phyloP scores from a whole-genome alignment of 2,329 filamentous ascomycete species.

The Fusarium chlamydosporum region DNA sequence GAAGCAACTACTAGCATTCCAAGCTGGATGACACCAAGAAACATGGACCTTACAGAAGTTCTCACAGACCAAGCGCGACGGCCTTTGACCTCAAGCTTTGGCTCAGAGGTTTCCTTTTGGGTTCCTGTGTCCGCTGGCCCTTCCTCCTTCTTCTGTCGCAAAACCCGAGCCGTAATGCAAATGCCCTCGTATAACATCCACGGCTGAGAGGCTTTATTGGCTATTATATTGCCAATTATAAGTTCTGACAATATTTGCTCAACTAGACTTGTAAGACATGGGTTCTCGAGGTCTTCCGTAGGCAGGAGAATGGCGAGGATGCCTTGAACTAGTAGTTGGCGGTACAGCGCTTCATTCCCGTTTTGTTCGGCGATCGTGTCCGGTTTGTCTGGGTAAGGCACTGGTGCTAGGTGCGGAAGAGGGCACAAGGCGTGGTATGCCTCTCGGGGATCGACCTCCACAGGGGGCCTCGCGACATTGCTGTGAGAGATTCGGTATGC shows the following conservation, averaged over 20 bases:
- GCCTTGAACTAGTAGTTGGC: slow-evolving; percentile 87
- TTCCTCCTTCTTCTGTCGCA: slow-evolving; percentile 52
- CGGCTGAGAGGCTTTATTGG: slow-evolving; percentile 84
- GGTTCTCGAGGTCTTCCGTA: slow-evolving; percentile 91
- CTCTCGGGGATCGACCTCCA: slow-evolving; percentile 73
- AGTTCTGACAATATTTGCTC: slow-evolving; percentile 91
- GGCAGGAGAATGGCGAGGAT: slow-evolving; percentile 87
- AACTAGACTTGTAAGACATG: slow-evolving; percentile 85
- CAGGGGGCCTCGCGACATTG: slow-evolving; percentile 68
- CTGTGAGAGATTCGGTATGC: slow-evolving; percentile 80
- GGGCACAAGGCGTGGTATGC: slow-evolving; percentile 89
- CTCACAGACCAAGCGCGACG: slow-evolving; percentile 59
- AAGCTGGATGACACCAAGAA: slow-evolving; percentile 71
- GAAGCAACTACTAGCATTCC: slow-evolving; percentile 69
- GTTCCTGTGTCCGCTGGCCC: slow-evolving; percentile 34
- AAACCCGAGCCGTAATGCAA: slow-evolving; percentile 73
- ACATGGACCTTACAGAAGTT: slow-evolving; percentile 61
- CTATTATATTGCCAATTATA: slow-evolving; percentile 85
- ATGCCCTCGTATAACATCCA: slow-evolving; percentile 91
- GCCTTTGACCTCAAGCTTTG: slow-evolving; percentile 33
- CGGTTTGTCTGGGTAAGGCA: slow-evolving; percentile 71
- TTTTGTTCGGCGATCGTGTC: slow-evolving; percentile 71
- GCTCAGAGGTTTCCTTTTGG: slow-evolving; percentile 20
- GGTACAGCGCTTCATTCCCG: slow-evolving; percentile 85
- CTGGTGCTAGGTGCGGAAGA: slow-evolving; percentile 83